Percentiles rank a stretch among this genome's conserved stretches.
Conservation (phyloP, 768 basidiomycete species). For the Naematelia encephala region DNA sequence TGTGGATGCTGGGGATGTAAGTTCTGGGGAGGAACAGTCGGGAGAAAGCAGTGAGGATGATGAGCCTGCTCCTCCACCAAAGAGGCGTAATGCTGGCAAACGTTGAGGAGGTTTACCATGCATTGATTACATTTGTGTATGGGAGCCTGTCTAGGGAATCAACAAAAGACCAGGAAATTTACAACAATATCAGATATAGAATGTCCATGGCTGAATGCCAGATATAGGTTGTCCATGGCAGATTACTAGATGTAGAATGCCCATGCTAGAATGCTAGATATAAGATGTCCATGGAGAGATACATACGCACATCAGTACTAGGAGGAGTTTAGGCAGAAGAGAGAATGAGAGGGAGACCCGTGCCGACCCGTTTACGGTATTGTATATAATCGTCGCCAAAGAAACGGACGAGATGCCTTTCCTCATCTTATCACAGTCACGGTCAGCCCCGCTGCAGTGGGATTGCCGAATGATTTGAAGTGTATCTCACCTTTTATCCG, state of each 20-base stretch:
- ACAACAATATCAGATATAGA: too few species aligned
- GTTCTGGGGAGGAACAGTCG: slow-evolving; percentile 16
- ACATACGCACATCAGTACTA: too few species aligned
- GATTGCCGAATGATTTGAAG: neutral
- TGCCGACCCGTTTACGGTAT: slow-evolving; percentile 75
- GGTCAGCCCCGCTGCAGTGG: slow-evolving; percentile 1
- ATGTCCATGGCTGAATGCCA: too few species aligned
- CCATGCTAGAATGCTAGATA: neutral
- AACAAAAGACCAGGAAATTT: too few species aligned
- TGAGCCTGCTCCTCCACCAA: slow-evolving; percentile 7
- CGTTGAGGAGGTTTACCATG: neutral
- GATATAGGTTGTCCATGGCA: too few species aligned
- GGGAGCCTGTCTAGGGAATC: too few species aligned
- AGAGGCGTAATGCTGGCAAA: neutral
- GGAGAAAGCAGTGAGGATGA: slow-evolving; percentile 23
- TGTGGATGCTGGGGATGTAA: slow-evolving; percentile 19
- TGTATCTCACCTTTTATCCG: slow-evolving; percentile 68
- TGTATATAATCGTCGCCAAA: slow-evolving; percentile 82
- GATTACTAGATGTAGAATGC: too few species aligned
- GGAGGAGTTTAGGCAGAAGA: neutral
- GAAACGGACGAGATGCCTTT: slow-evolving; percentile 71
- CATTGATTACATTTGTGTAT: neutral
- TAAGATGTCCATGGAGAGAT: neutral
- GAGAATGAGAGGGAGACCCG: slow-evolving; percentile 65
- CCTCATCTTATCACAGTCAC: slow-evolving; percentile 64